Evolutionary conservation across 2,329 filamentous ascomycete genomes (phyloP).

Genomic region (Capronia epimyces): DNA sequence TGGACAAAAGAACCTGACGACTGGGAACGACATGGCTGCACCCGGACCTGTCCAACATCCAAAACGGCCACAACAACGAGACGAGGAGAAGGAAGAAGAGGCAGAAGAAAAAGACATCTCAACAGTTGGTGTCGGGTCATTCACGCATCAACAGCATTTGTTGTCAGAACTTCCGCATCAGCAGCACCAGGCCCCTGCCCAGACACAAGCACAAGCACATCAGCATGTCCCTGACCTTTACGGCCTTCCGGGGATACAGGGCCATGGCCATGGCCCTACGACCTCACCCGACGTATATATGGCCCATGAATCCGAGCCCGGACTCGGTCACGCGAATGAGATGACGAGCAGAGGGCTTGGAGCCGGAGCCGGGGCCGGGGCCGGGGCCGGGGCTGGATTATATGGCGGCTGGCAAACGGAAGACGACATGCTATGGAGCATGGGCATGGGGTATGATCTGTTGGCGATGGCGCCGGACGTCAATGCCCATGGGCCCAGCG

Average conservation of each 20-base stretch:
- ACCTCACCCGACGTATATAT: too few species aligned
- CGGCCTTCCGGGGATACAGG: too few species aligned
- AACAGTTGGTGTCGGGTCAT: background rate
- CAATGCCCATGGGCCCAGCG: constrained; percentile 19
- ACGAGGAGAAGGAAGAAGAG: background rate
- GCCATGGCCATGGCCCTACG: background rate
- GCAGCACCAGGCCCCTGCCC: background rate
- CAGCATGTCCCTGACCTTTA: too few species aligned
- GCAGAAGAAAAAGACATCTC: background rate
- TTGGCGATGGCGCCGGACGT: constrained; percentile 24
- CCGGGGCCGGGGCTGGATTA: background rate
- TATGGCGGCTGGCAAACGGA: constrained; percentile 27
- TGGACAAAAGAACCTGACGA: background rate
- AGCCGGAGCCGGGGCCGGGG: background rate
- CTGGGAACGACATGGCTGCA: background rate
- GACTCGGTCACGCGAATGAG: too few species aligned
- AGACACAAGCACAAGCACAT: too few species aligned
- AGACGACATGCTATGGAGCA: constrained; percentile 30
- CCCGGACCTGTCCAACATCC: too few species aligned
- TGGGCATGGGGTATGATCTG: constrained; percentile 28
- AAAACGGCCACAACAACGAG: background rate
- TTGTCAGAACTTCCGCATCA: background rate
- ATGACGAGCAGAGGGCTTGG: background rate
- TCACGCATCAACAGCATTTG: background rate
- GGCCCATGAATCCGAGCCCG: too few species aligned